Base-by-base conservation (phyloP, 202 grass and related monocot species). In the Brachypodium distachyon region DNA sequence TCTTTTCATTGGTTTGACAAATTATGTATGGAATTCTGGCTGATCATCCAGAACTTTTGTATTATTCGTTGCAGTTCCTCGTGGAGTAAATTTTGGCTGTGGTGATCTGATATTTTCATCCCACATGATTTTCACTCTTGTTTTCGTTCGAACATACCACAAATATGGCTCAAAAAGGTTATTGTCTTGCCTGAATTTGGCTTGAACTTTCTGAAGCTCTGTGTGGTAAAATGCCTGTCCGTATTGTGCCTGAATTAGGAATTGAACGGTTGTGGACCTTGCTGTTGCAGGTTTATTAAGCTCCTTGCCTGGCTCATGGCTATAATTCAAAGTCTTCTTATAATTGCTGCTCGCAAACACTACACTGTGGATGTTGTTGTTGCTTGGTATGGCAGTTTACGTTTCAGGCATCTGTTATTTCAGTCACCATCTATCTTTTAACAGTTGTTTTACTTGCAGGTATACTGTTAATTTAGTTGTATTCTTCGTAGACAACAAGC, bases 71-170 rank as follows among this genome's bases (percentile, higher is more conserved):
- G 56, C 89, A 99, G 96, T 99, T 99, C 96, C 96, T 59, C 83
- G 55, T 60, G 96, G 96, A 89, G 80, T 94, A n/a, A 63, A 96
- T 47, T 92, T 77, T 85, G 92, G 96, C 21, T 99, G 96, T 49
- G 96, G 96, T 7, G 96, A 99, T 86, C 78, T 99, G 43, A 99
- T 99, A 87, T 99, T 99, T 80, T 99, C 96, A 27, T 96, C 96
- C 42, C 96, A 99, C 66, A 99, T 99, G 96, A 99, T 99, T 87
- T 99, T 99, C 77, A 96, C 92, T 40, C 89, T 99, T 61, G 91
- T 95, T 51, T 99, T 99, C 41, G 96, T 99, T 26, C 77, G 70
- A 37, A 90, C 92, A 48, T 96, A 96, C 73, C 81, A 96, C 13
- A 99, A 99, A 80, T 99, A 99, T 92, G 96, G 96, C 1, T 87